Base-by-base conservation (phyloP, 2,329 filamentous ascomycete species). In the Trichoderma atroviride region DNA sequence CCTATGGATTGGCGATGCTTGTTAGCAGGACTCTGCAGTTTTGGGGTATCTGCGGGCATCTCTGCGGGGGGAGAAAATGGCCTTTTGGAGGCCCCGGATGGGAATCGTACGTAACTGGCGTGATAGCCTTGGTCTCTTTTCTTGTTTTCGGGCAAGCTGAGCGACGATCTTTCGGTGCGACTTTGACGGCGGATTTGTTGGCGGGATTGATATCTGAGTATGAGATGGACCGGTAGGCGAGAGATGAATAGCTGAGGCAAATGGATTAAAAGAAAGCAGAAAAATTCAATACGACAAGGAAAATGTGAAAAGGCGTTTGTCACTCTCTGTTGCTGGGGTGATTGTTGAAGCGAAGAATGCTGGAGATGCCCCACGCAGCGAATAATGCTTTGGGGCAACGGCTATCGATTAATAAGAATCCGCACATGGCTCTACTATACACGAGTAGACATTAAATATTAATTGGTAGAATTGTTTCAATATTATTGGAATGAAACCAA, bases 61-160 rank as follows among this genome's bases (percentile, higher is more conserved):
- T 62, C 43, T n/a, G 43, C 24, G 43, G 60, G 29, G 31, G 24
- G 24, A 19, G 35, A 13, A 27, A 13, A 53, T 11, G 29, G 37
- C 16, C 2, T 29, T 40, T 29, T 50, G 16, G 29, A 33, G 24
- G 27, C 19, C 19, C 7, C 13, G 19, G 43, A 62, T 22, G 60
- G n/a, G 31, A 37, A 53, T 11, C 24, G 60, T 53, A 53, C 60
- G 31, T 63, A 37, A 63, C 37, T 63, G 27, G 43, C 40, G 19
- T n/a, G 40, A 43, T 22, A 5, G 7, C 14, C 29, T 35, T 53
- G 22, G 16, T 24, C 24, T 35, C 1, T 35, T 63, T 53, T 52
- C 60, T 53, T 53, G 47, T 35, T 63, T 61, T n/a, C n/a, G 37
- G 27, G 31, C 24, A 33, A 61, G 40, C 40, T 61, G 27, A 61